Evolutionary conservation across 2,329 filamentous ascomycete species (phyloP), one percentile per base, ranked within the genome.

Genomic region (Fusarium virguliforme): DNA sequence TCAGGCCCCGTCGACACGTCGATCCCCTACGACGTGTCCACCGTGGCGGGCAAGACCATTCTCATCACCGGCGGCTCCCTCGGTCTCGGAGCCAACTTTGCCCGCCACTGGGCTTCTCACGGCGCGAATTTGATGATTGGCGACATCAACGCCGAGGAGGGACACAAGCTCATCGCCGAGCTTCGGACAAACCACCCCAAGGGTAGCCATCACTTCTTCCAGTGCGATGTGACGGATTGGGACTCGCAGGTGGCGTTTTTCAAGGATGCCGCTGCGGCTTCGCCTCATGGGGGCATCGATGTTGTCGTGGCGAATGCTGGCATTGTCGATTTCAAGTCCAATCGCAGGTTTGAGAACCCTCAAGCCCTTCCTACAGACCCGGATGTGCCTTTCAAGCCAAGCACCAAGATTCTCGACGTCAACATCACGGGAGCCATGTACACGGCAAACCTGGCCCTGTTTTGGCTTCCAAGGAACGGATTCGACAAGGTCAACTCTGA

Each of bases 91-190:
- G 50, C 60, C 12, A 54, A 46, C 38, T 62, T 62, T 37, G 40
- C 60, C 22, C 60, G 60, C 1, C 50, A 55, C 15, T 62, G 60
- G 60, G 60, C 60, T 9, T 43, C 35, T 30, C 38, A 56, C 8
- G 51, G 60, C 13, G 60, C 60, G 15, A 62, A 62, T 22, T 35
- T 62, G 38, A 62, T 62, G 60, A 62, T 62, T n/a, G 60, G 60
- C 35, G 60, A 62, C 18, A 56, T 62, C 60, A 62, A 56, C 24
- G 18, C 30, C 9, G 60, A 62, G 22, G 50, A 32, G 7, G 60
- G 60, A 3, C 60, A 57, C 15, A 34, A 28, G 6, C 48, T 62
- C 15, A 18, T 62, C n/a, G 50, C 50, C 3, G 50, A 56, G 4
- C 60, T 62, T 0, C 60, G 51, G n/a, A 32, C 35, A 35, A 22